Evolutionary conservation across 2,329 filamentous ascomycete species (phyloP), one percentile per base, ranked within the genome.

Genomic region (Fusarium begoniae): DNA sequence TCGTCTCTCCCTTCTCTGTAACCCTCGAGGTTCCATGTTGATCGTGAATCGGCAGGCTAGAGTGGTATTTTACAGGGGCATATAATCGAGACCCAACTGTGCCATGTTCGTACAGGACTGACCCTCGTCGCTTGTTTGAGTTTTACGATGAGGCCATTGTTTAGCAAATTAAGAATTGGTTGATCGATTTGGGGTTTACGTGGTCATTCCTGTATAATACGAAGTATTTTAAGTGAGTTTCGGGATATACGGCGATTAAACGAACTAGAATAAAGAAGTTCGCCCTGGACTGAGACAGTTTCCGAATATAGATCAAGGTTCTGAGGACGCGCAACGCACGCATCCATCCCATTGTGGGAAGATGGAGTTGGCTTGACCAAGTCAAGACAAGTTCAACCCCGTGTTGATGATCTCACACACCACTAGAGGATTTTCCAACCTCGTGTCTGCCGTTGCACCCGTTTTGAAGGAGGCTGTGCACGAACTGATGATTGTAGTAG

Each of bases 41-140:
- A 72, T 74, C 68, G 72, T 72, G 53, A 74, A 73, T 74, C 63
- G 67, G 26, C 68, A 66, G 61, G 61, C 61, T 53, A 65, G 54
- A 65, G 55, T 58, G 43, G 30, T 10, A 58, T 50, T 50, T 28
- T 58, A 30, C 41, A 28, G 40, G 66, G 65, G 57, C 6, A n/a
- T n/a, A 20, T 54, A 26, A 57, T 43, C 54, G 18, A 69, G 65
- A 64, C 50, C 50, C 20, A 26, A 20, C 67, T 70, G 67, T 70
- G 67, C 67, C 63, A 60, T 72, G 18, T 13, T 44, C 30, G 32
- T 48, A 55, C 71, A 68, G 66, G 32, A 51, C 15, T 20, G 12
- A 50, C 35, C 62, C 40, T 64, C 55, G 50, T 54, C 60, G 38
- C 44, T 66, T 55, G 28, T 57, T 75, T 56, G 65, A 51, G 50